Evolutionary conservation across 805 yeast genomes (phyloP), one percentile per base, ranked within the genome.

Genomic region (Barnettozyma botsteinii): DNA sequence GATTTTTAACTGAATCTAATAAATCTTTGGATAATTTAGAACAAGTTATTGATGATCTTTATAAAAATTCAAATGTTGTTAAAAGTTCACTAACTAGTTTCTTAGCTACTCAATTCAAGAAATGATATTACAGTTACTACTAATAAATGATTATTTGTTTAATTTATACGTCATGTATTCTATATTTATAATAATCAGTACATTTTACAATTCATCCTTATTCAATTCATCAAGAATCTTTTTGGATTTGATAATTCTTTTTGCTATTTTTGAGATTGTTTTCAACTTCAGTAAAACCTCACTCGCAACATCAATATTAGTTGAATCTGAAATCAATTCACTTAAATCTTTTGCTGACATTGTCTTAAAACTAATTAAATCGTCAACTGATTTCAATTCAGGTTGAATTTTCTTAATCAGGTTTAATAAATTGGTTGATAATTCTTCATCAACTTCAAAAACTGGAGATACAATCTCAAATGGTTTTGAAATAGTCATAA

Each of bases 401-500:
- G 60, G 38, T 24, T 42, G 48, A 12, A 46, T 43, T 33, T 52
- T 54, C 10, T 48, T 44, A 14, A 59, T 29, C 13, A 43, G 17
- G 9, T 45, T 45, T 5, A 57, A 46, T 39, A 77, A 57, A 2
- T 52, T 50, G 1, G 43, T 44, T 11, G 70, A 57, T 14, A 62
- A 50, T 7, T 47, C 46, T n/a, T 60, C 61, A 29, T 51, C 52
- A 14, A 55, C 65, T 3, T 58, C 53, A 7, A 79, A 51, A 20
- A 53, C 43, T 7, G 72, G 69, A 22, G 67, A 54, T 25, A 62
- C 66, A 33, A 85, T 65, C 56, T 80, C 83, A 56, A 85, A 81
- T 15, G 88, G 85, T 42, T 67, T 69, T 0, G 88, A 76, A 24
- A 78, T 70, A 45, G 70, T 67, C 19, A 77, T 66, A n/a, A 84